Evolutionary conservation across 1,139 yeast genomes (phyloP).

Genomic region (Nakaseomyces nivariensis): DNA sequence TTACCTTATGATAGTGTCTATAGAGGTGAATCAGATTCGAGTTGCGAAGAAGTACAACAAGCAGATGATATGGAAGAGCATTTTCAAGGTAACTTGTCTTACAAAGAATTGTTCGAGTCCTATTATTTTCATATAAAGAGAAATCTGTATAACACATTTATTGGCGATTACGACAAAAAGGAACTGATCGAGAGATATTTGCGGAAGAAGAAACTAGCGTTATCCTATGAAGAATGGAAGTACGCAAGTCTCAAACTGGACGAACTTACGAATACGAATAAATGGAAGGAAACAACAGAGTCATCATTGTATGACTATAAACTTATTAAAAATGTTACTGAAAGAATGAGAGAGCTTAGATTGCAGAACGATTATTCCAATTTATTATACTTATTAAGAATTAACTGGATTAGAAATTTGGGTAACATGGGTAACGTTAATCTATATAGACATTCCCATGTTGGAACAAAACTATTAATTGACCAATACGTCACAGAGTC

Average conservation of each 20-base stretch:
- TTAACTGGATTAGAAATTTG: slow-evolving; percentile 74
- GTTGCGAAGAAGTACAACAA: not conserved
- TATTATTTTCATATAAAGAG: not conserved
- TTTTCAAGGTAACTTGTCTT: not conserved
- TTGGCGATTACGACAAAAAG: slow-evolving; percentile 1
- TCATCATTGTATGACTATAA: slow-evolving; percentile 64
- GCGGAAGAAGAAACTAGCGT: slow-evolving; percentile 43
- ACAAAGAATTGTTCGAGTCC: not conserved
- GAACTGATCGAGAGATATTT: not conserved
- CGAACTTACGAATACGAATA: slow-evolving; percentile 42
- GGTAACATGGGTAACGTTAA: slow-evolving; percentile 83
- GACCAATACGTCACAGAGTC: slow-evolving; percentile 82
- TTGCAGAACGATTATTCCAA: slow-evolving; percentile 44
- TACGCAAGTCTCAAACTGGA: slow-evolving; percentile 57
- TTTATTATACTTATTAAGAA: slow-evolving; percentile 64
- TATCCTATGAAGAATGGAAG: slow-evolving; percentile 64
- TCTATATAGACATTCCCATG: slow-evolving; percentile 65
- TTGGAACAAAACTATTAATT: slow-evolving; percentile 76
- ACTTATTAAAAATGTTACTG: slow-evolving; percentile 43
- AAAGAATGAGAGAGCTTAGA: slow-evolving; percentile 56
- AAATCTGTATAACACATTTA: not conserved
- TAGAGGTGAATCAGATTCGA: not conserved
- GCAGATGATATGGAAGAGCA: not conserved
- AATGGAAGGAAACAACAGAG: slow-evolving; percentile 59
- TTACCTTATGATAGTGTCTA: not conserved